phyloP scores from a whole-genome alignment of 2,329 filamentous ascomycete species.

The Camptophora hylomeconis region DNA sequence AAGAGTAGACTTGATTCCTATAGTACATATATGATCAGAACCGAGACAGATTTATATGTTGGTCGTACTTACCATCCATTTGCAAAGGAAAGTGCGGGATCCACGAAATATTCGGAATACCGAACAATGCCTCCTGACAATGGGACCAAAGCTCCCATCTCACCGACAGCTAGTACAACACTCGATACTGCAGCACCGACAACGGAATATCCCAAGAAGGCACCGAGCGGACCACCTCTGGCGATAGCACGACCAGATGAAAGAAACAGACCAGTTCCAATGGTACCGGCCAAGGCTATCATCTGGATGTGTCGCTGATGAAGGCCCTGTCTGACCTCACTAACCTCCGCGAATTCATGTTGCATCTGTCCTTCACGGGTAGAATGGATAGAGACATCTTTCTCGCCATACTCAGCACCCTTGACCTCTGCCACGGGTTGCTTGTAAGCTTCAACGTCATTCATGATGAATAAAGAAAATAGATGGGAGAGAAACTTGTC shows the following conservation, averaged over 20 bases:
- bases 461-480: too few relatives aligned
- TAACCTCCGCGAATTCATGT: too few relatives aligned
- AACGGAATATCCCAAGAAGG: conserved; percentile 40
- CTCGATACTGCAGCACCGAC: conserved; percentile 33
- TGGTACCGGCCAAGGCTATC: conserved; percentile 47
- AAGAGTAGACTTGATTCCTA: conserved; percentile 20
- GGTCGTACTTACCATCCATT: conserved; percentile 35
- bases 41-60: too few relatives aligned
- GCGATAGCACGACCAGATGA: conserved; percentile 40
- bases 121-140: conserved; percentile 36
- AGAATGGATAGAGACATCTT: too few relatives aligned
- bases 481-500: too few relatives aligned
- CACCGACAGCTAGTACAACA: conserved; percentile 34
- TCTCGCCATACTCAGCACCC: too few relatives aligned
- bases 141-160: conserved; percentile 37
- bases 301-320: conserved; percentile 46
- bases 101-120: conserved; percentile 28
- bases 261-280: conserved; percentile 43
- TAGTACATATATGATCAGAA: not conserved
- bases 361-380: conserved; percentile 5
- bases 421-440: too few relatives aligned
- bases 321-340: conserved; percentile 19
- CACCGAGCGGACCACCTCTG: conserved; percentile 38
- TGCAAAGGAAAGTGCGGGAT: conserved; percentile 35
- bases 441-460: too few relatives aligned